phyloP scores from a whole-genome alignment of 192 early-diverging fungal genomes.

The Tieghemiomyces parasiticus region DNA sequence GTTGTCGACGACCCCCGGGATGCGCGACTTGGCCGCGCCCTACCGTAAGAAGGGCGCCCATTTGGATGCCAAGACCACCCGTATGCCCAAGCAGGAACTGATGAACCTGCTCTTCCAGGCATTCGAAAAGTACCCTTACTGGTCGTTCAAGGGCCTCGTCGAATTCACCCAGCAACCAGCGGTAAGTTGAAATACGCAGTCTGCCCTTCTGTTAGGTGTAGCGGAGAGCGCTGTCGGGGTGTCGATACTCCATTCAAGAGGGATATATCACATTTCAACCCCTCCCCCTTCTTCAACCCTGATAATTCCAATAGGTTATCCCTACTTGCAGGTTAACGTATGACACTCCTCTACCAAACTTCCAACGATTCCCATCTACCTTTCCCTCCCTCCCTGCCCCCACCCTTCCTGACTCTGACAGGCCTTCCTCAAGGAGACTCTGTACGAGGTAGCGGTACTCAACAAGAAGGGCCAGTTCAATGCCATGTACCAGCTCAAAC shows the following conservation, averaged over 20 bases:
- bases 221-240: no score
- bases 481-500: slow-evolving; percentile 70
- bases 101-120: slow-evolving; percentile 67
- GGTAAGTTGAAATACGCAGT: slow-evolving; percentile 12
- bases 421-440: slow-evolving; percentile 64
- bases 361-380: no score
- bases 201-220: no score
- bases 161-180: slow-evolving; percentile 71
- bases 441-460: slow-evolving; percentile 61
- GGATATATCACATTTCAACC: no score
- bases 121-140: slow-evolving; percentile 70
- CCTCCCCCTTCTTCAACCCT: no score
- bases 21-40: slow-evolving; percentile 23
- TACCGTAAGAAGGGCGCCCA: slow-evolving; percentile 27
- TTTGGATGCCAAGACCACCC: slow-evolving; percentile 58
- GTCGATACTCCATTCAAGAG: no score
- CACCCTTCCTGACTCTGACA: no score
- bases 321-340: no score
- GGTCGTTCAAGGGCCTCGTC: slow-evolving; percentile 68
- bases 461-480: slow-evolving; percentile 73
- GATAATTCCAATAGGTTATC: no score
- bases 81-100: slow-evolving; percentile 72
- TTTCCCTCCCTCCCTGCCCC: no score
- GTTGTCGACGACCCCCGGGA: slow-evolving; percentile 25
- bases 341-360: no score